Conservation (phyloP, 768 basidiomycete genomes). For the Lyophyllum shimeji region DNA sequence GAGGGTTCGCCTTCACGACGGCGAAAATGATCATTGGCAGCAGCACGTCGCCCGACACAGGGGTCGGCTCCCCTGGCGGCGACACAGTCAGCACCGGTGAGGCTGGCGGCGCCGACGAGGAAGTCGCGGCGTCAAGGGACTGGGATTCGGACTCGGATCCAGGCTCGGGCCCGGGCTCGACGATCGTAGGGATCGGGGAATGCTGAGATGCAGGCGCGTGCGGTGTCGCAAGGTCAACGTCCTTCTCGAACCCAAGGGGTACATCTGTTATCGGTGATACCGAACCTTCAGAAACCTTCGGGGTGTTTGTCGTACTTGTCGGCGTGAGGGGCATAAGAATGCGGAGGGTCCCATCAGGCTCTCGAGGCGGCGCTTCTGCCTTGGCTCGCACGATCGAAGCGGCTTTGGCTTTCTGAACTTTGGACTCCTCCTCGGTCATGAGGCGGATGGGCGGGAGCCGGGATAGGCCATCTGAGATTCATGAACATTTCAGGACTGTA, state of each 20-base stretch:
- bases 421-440: constrained; percentile 56
- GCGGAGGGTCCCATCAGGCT: constrained; percentile 18
- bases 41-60: constrained; percentile 84
- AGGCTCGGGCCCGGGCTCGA: constrained; percentile 14
- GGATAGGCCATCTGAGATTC: constrained; percentile 68
- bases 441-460: constrained; percentile 72
- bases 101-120: constrained; percentile 11
- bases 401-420: constrained; percentile 21
- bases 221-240: constrained; percentile 9
- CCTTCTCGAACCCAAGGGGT: not conserved
- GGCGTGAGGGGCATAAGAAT: constrained; percentile 16
- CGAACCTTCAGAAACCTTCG: not conserved
- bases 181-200: constrained; percentile 13
- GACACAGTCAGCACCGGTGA: constrained; percentile 17
- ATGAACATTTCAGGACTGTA: not conserved
- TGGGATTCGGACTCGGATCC: constrained; percentile 16
- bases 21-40: constrained; percentile 93
- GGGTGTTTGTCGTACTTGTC: not conserved
- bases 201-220: constrained; percentile 1
- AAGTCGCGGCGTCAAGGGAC: not conserved
- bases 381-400: constrained; percentile 14
- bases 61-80: constrained; percentile 37
- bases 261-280: not conserved
- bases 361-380: constrained; percentile 20
- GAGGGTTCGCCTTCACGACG: constrained; percentile 90